phyloP scores from a whole-genome alignment of 768 basidiomycete genomes.

The Steccherinum ochraceum region DNA sequence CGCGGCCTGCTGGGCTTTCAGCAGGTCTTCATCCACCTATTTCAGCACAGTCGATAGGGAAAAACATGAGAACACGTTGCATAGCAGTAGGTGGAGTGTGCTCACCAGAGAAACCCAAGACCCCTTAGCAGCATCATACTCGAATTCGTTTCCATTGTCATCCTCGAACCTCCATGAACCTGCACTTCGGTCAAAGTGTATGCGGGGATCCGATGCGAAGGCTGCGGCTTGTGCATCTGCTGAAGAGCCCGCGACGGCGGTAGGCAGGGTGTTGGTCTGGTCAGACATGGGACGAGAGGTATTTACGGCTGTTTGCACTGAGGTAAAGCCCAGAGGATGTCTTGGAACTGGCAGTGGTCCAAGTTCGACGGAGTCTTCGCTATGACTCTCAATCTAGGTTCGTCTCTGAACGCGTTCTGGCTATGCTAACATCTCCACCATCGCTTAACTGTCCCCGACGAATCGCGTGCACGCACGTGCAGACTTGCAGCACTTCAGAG shows the following conservation, averaged over 20 bases:
- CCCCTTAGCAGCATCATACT: constrained; percentile 74
- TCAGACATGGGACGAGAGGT: constrained; percentile 7
- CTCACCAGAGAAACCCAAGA: constrained; percentile 83
- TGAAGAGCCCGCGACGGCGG: constrained; percentile 44
- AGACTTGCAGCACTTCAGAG: no score
- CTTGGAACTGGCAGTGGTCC: no score
- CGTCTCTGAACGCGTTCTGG: no score
- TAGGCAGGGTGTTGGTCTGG: constrained; percentile 11
- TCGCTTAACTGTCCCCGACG: no score
- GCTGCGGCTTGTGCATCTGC: constrained; percentile 52
- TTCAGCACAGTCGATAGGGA: neutral
- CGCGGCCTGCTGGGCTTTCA: constrained; percentile 90
- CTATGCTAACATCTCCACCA: no score
- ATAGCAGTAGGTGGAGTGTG: neutral
- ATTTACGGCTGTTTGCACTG: constrained; percentile 1
- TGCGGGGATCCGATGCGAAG: constrained; percentile 77
- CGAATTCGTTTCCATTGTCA: constrained; percentile 84
- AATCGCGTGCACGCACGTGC: no score
- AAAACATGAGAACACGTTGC: no score
- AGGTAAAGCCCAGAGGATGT: neutral
- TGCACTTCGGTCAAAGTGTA: constrained; percentile 70
- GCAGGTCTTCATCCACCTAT: constrained; percentile 81
- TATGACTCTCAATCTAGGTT: no score
- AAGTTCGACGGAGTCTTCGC: no score
- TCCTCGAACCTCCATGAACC: constrained; percentile 88